These are phyloP conservation scores for Clausena lansium DNA, from an alignment of 345 rosid genomes.

Conservation along the genomic window DNA sequence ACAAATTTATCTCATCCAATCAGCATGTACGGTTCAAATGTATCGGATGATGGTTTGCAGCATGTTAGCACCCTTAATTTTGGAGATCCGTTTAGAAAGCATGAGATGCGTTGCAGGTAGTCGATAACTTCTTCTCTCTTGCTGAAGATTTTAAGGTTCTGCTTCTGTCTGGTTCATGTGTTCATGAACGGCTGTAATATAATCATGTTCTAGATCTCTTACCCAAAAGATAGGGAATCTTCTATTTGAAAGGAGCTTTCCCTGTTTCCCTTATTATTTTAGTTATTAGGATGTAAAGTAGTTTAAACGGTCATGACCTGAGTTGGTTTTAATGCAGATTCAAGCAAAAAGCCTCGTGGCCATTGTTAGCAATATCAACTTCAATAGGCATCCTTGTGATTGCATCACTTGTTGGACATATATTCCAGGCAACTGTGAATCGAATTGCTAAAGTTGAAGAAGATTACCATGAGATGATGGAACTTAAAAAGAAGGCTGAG, in stretches of 20 bases:
- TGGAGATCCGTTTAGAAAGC: constrained; percentile 93
- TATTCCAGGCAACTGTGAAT: constrained; percentile 75
- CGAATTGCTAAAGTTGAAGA: constrained; percentile 89
- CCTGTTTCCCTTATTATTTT: background rate
- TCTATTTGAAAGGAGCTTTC: background rate
- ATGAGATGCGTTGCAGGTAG: constrained; percentile 99
- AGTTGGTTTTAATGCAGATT: constrained; percentile 46
- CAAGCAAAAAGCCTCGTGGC: constrained; percentile 87
- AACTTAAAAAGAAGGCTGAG: constrained; percentile 77
- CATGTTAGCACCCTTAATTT: constrained; percentile 69
- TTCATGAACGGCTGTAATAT: background rate
- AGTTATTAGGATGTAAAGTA: background rate
- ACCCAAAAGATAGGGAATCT: background rate
- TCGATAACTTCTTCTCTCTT: constrained; percentile 12
- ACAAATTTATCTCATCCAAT: constrained; percentile 67
- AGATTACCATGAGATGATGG: constrained; percentile 70
- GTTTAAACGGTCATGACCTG: constrained; percentile 6
- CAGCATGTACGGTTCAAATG: constrained; percentile 92
- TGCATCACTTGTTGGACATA: constrained; percentile 71
- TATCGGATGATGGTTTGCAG: constrained; percentile 53
- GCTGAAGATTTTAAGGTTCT: background rate
- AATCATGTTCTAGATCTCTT: background rate
- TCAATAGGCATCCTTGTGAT: constrained; percentile 76
- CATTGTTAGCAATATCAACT: constrained; percentile 56
- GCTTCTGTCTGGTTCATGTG: constrained; percentile 4